phyloP scores from a whole-genome alignment of 2,329 filamentous ascomycete species.

The Pleurostoma richardsiae region DNA sequence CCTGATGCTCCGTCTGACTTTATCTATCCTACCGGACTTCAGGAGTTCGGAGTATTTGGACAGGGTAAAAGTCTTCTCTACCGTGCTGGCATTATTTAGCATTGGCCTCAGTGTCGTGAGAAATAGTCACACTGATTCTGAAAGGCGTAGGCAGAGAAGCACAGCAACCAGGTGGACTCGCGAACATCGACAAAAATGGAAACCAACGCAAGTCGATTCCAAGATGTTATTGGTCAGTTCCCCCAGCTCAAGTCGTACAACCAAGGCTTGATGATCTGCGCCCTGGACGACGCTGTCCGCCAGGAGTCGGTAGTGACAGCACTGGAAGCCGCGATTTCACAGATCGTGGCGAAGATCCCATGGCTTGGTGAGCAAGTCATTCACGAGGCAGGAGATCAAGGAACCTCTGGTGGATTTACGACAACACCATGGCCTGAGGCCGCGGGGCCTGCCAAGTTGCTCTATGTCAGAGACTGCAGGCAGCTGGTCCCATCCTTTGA shows the following conservation, averaged over 20 bases:
- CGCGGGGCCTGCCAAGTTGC: slow-evolving; percentile 8
- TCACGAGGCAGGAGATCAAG: slow-evolving; percentile 1
- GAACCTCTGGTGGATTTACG: slow-evolving; percentile 8
- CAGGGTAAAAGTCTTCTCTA: too few relatives aligned
- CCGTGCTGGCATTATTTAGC: too few relatives aligned
- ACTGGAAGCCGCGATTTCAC: neutral
- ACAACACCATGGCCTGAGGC: slow-evolving; percentile 10
- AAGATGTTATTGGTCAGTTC: neutral
- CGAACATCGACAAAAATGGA: too few relatives aligned
- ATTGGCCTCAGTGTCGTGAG: too few relatives aligned
- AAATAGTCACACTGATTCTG: too few relatives aligned
- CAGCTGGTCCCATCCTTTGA: slow-evolving; percentile 10
- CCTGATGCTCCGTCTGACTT: too few relatives aligned
- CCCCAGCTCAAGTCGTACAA: neutral
- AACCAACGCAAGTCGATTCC: neutral
- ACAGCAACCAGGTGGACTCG: too few relatives aligned
- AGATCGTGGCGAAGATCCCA: slow-evolving; percentile 11
- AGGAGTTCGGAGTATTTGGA: too few relatives aligned
- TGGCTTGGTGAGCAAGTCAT: slow-evolving; percentile 17
- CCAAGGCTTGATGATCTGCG: neutral
- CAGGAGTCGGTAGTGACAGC: neutral
- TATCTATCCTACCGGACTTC: too few relatives aligned
- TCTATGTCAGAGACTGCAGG: slow-evolving; percentile 12
- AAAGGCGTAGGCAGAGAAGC: too few relatives aligned
- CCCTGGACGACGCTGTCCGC: neutral